These are phyloP conservation scores for Jackrogersella minutella DNA, from an alignment of 495 filamentous ascomycete species.

Conservation along the genomic window DNA sequence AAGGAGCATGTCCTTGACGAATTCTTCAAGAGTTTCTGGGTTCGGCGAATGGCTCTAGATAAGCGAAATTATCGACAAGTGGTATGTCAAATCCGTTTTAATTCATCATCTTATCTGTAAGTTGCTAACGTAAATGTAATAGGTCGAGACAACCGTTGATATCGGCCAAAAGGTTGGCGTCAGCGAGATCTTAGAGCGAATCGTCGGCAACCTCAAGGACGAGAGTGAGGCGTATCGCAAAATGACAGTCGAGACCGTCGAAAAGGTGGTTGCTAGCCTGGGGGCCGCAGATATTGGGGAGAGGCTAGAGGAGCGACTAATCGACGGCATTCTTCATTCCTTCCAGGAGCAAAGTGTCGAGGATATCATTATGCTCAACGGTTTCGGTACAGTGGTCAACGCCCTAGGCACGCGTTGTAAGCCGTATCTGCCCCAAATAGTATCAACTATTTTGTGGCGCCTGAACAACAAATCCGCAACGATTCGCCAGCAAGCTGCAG, in stretches of 20 bases:
- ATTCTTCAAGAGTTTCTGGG: slow-evolving; percentile 99
- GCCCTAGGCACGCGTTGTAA: slow-evolving; percentile 93
- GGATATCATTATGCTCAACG: slow-evolving; percentile 94
- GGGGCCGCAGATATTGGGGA: slow-evolving; percentile 95
- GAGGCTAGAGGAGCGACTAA: slow-evolving; percentile 87
- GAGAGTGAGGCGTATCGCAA: slow-evolving; percentile 98
- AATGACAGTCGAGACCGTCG: slow-evolving; percentile 98
- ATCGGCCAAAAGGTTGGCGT: slow-evolving; percentile 96
- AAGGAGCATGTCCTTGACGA: slow-evolving; percentile 94
- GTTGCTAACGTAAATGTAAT: slow-evolving; percentile 13
- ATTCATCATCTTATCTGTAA: background rate
- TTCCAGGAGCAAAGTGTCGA: slow-evolving; percentile 99
- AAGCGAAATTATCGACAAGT: slow-evolving; percentile 97
- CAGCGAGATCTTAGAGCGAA: slow-evolving; percentile 90
- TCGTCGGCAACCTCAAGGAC: slow-evolving; percentile 95
- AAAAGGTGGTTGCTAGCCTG: slow-evolving; percentile 91
- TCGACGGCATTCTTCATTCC: slow-evolving; percentile 95
- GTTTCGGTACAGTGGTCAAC: slow-evolving; percentile 98
- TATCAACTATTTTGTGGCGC: slow-evolving; percentile 95
- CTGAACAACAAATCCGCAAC: slow-evolving; percentile 97
- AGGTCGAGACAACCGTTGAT: slow-evolving; percentile 93
- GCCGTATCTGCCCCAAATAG: slow-evolving; percentile 95
- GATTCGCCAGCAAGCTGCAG: slow-evolving; percentile 95
- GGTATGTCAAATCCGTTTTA: slow-evolving; percentile 44
- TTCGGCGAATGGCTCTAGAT: slow-evolving; percentile 93